These are phyloP conservation scores for Backusella morwellensis DNA, from an alignment of 192 early-diverging fungal species.

Conservation along the genomic window DNA sequence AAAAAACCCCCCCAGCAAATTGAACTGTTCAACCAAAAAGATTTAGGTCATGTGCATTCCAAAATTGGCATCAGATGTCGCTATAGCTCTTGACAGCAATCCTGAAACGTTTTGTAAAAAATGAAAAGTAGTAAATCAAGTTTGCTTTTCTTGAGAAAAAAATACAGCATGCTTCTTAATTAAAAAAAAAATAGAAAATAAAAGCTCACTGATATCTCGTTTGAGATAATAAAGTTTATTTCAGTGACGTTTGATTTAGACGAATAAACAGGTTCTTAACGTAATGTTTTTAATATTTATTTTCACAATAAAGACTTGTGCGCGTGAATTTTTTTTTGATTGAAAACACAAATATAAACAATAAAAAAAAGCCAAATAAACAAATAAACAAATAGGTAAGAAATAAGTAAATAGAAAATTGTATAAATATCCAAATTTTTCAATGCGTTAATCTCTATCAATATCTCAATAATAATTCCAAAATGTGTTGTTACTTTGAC, in stretches of 20 bases:
- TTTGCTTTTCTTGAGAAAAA: background rate
- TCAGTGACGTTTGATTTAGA: background rate
- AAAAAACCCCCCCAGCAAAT: background rate
- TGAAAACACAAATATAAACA: background rate
- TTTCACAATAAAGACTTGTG: background rate
- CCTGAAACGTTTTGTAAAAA: background rate
- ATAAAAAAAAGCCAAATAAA: background rate
- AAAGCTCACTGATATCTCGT: background rate
- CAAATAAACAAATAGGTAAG: background rate
- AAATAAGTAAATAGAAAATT: background rate
- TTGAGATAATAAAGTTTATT: background rate
- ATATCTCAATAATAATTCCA: background rate
- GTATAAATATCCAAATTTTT: background rate
- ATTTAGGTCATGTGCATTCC: background rate
- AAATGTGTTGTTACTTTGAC: background rate
- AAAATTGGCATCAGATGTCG: conserved; percentile 1
- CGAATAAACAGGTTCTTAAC: background rate
- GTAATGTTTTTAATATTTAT: background rate
- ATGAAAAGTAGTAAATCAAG: background rate
- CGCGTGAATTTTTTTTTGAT: background rate
- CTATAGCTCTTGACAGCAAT: background rate
- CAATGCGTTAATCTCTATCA: background rate
- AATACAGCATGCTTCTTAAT: background rate
- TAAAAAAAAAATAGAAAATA: background rate
- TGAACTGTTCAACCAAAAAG: background rate